Conservation (phyloP, 2,329 filamentous ascomycete genomes). For the Lasiodiplodia sp. region DNA sequence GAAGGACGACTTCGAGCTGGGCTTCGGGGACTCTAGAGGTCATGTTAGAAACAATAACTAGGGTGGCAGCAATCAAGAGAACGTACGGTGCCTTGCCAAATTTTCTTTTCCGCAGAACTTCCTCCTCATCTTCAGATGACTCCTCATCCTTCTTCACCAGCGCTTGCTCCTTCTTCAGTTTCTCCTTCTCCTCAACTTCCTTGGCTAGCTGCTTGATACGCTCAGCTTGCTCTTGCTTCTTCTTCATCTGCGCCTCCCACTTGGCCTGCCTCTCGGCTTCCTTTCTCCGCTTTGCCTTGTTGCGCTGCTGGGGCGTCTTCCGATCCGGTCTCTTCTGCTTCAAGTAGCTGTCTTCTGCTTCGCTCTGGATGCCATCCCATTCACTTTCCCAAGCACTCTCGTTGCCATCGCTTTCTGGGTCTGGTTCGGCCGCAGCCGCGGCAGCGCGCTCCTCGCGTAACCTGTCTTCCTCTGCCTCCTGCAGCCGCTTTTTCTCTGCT, state of each 20-base stretch:
- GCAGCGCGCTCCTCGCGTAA: slow-evolving; percentile 72
- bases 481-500: slow-evolving; percentile 76
- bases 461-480: slow-evolving; percentile 70
- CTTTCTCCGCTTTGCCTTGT: slow-evolving; percentile 87
- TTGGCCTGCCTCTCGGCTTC: slow-evolving; percentile 80
- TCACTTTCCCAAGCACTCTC: slow-evolving; percentile 95
- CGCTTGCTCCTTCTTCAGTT: slow-evolving; percentile 41
- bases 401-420: slow-evolving; percentile 79
- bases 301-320: slow-evolving; percentile 86
- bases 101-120: slow-evolving; percentile 70
- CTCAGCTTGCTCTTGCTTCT: slow-evolving; percentile 74
- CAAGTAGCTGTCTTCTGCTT: slow-evolving; percentile 58
- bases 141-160: slow-evolving; percentile 40
- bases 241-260: slow-evolving; percentile 78
- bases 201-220: slow-evolving; percentile 74
- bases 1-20: slow-evolving; percentile 57
- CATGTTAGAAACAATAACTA: slow-evolving; percentile 18
- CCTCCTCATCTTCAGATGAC: slow-evolving; percentile 47
- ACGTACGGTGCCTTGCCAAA: slow-evolving; percentile 69
- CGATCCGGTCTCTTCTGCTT: slow-evolving; percentile 79
- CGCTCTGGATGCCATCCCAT: slow-evolving; percentile 64
- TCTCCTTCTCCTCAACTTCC: slow-evolving; percentile 68
- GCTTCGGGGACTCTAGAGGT: slow-evolving; percentile 72
- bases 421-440: slow-evolving; percentile 77
- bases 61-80: background rate